These are phyloP conservation scores for Mucor lusitanicus DNA, from an alignment of 371 early-diverging fungal genomes.

Conservation along the genomic window DNA sequence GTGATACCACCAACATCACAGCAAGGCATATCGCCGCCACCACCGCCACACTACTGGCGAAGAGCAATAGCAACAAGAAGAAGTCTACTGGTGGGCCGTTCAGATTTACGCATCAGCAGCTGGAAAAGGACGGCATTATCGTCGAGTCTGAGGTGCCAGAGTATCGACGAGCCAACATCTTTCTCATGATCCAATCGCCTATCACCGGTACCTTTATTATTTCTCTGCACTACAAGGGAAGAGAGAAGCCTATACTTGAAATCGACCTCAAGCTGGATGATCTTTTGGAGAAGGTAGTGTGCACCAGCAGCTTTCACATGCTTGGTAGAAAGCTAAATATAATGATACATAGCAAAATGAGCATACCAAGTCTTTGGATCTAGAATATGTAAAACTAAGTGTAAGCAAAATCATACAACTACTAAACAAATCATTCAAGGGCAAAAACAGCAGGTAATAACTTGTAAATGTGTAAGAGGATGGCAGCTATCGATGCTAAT, in stretches of 20 bases:
- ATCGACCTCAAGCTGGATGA: conserved; percentile 95
- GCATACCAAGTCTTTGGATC: conserved; percentile 79
- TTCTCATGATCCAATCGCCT: conserved; percentile 83
- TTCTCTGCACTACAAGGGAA: conserved; percentile 78
- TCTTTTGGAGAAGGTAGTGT: conserved; percentile 73
- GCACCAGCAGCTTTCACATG: neutral
- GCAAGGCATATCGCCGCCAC: no score
- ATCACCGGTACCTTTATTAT: conserved; percentile 87
- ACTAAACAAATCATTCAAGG: conserved; percentile 45
- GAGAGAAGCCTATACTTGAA: conserved; percentile 92
- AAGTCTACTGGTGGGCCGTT: conserved; percentile 61
- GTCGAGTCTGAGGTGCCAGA: conserved; percentile 89
- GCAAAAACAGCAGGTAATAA: conserved; percentile 45
- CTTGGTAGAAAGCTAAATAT: neutral
- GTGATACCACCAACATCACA: neutral
- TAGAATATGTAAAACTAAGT: conserved; percentile 92
- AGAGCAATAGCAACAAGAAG: conserved; percentile 42
- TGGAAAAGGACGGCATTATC: conserved; percentile 91
- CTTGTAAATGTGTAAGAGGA: neutral
- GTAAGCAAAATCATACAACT: conserved; percentile 41
- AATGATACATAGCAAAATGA: conserved; percentile 83
- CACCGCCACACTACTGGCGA: conserved; percentile 10
- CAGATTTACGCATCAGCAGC: conserved; percentile 81
- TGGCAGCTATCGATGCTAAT: neutral
- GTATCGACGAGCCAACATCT: conserved; percentile 74